Evolutionary conservation across 1,284 basidiomycete genomes (phyloP), one percentile per base, ranked within the genome.

Genomic region (Mycena sp.): DNA sequence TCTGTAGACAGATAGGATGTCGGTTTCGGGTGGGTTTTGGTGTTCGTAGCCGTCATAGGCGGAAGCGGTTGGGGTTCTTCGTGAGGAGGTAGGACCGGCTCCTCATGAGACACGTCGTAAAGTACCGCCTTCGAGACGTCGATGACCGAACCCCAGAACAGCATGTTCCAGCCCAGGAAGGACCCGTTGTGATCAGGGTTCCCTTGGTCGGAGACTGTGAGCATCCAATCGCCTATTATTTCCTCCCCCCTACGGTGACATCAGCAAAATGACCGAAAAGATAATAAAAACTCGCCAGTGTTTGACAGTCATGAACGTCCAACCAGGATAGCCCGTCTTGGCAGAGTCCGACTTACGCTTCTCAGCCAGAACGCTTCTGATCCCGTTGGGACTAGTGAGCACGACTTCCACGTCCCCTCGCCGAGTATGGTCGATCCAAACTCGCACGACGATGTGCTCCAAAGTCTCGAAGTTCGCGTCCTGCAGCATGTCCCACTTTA

Each of bases 251-350:
- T 97, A 68, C 40, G 38, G 58, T 54, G 69, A 21, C 41, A 43
- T 21, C 75, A 58, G 37, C 3, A 58, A 40, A 6, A 16, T 21
- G 28, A 30, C 52, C 38, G 50, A 17, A 32, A n/a, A n/a, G 35
- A 53, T 37, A 19, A 48, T 53, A n/a, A 61, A 43, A 14, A 70
- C 89, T 73, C 64, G 96, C 98, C 98, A 99, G 76, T 99, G 97
- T 78, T 99, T 99, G 57, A 99, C 87, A 23, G 90, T 89, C 96
- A 99, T 99, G 74, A 99, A 99, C 23, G 87, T 92, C 97, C 97
- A 99, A 0, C 95, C 96, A 28, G 89, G 88, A 76, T 87, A 98
- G 6, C 97, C 98, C 14, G 83, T 84, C 3, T 72, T 75, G 10
- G 87, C 90, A 49, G 80, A 76, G 74, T 99, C 97, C 35, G 82